phyloP scores from a whole-genome alignment of 2,329 filamentous ascomycete genomes.

The Aplosporella prunicola region DNA sequence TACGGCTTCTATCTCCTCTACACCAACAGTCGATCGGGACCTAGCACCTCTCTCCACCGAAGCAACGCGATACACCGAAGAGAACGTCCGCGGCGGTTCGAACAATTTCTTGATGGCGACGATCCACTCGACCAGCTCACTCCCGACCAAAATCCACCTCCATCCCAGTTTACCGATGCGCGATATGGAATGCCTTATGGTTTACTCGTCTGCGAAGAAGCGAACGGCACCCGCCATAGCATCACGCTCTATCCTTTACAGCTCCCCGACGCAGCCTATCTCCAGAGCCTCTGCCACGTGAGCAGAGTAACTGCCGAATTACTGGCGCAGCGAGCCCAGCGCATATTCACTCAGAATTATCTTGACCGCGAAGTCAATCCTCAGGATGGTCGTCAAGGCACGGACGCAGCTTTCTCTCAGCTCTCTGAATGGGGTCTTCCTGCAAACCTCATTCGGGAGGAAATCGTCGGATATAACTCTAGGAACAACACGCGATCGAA shows the following conservation, averaged over 20 bases:
- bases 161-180: too few species aligned
- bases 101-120: not conserved
- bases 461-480: too few species aligned
- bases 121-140: not conserved
- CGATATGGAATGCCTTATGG: slow-evolving; percentile 2
- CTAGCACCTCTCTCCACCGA: slow-evolving; percentile 42
- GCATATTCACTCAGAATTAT: slow-evolving; percentile 6
- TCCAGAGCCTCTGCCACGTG: slow-evolving; percentile 4
- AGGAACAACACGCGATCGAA: slow-evolving; percentile 1
- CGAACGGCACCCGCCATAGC: slow-evolving; percentile 2
- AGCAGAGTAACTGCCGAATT: slow-evolving; percentile 4
- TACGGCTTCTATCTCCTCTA: slow-evolving; percentile 54
- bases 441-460: too few species aligned
- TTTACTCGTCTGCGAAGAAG: slow-evolving; percentile 6
- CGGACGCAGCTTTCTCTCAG: too few species aligned
- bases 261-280: slow-evolving; percentile 5
- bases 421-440: too few species aligned
- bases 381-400: too few species aligned
- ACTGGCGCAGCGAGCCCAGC: slow-evolving; percentile 5
- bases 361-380: slow-evolving; percentile 3
- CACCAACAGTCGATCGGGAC: slow-evolving; percentile 24
- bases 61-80: slow-evolving; percentile 57
- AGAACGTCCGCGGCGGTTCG: slow-evolving; percentile 20
- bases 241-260: slow-evolving; percentile 5
- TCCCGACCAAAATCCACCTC: not conserved